Conservation (phyloP, 2,329 filamentous ascomycete species). For the Lecanoromycetidae sp. region DNA sequence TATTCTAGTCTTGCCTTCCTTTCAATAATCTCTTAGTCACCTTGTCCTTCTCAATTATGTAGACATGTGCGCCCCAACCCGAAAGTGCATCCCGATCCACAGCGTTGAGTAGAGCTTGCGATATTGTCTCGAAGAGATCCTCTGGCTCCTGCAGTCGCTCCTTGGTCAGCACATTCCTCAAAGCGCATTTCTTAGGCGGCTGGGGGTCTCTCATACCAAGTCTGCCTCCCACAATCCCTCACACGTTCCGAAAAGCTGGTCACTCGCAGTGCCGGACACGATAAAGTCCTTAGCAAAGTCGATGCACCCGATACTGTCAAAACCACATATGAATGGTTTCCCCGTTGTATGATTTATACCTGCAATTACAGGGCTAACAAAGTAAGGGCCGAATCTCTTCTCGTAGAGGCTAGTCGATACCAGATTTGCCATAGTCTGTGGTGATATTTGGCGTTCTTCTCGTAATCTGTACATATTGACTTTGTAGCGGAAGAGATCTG, state of each 20-base stretch:
- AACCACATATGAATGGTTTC: slow-evolving; percentile 95
- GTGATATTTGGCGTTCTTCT: slow-evolving; percentile 92
- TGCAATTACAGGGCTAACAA: slow-evolving; percentile 86
- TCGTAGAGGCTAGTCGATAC: slow-evolving; percentile 88
- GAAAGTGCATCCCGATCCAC: slow-evolving; percentile 94
- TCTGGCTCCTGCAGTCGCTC: slow-evolving; percentile 56
- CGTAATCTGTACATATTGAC: slow-evolving; percentile 99
- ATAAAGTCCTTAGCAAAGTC: slow-evolving; percentile 99
- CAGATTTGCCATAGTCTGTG: slow-evolving; percentile 90
- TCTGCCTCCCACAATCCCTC: slow-evolving; percentile 97
- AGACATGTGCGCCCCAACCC: slow-evolving; percentile 96
- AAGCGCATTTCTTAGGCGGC: not conserved
- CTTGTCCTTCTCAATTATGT: slow-evolving; percentile 99
- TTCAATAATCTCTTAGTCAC: slow-evolving; percentile 97
- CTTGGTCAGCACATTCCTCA: slow-evolving; percentile 17
- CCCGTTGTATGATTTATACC: slow-evolving; percentile 89
- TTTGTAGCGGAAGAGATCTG: slow-evolving; percentile 98
- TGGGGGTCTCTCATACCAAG: slow-evolving; percentile 50
- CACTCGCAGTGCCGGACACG: slow-evolving; percentile 86
- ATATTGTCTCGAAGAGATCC: slow-evolving; percentile 96
- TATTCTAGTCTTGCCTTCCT: slow-evolving; percentile 74
- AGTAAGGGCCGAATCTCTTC: slow-evolving; percentile 90
- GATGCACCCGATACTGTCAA: slow-evolving; percentile 98
- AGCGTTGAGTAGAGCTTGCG: slow-evolving; percentile 86
- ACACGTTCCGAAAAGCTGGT: slow-evolving; percentile 97